Conservation (phyloP, 176 grass and related monocot genomes). For the Eleusine indica region DNA sequence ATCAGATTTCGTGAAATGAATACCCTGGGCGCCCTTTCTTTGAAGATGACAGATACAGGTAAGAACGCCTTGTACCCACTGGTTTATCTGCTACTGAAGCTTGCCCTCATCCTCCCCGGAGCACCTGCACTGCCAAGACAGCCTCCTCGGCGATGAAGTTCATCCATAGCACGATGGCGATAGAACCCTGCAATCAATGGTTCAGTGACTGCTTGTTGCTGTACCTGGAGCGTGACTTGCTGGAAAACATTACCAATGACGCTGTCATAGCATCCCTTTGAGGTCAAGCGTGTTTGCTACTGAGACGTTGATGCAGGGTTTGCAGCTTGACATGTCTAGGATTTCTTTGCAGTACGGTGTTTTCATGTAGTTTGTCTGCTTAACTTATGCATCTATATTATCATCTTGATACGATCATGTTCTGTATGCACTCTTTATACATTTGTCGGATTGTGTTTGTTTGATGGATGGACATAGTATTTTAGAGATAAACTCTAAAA, state of each 20-base stretch:
- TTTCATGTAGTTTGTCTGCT: too few species aligned
- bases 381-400: too few species aligned
- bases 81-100: slow-evolving; percentile 37
- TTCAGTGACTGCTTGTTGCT: slow-evolving; percentile 39
- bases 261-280: slow-evolving; percentile 18
- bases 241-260: slow-evolving; percentile 29
- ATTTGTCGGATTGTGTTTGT: too few species aligned
- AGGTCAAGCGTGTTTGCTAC: neutral
- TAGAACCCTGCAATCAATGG: slow-evolving; percentile 39
- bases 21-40: slow-evolving; percentile 16
- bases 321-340: too few species aligned
- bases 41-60: slow-evolving; percentile 36
- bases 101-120: slow-evolving; percentile 38
- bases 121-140: slow-evolving; percentile 29
- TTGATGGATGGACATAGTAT: too few species aligned
- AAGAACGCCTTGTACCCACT: slow-evolving; percentile 12
- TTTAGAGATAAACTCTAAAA: too few species aligned
- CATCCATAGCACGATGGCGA: slow-evolving; percentile 6
- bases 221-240: slow-evolving; percentile 34
- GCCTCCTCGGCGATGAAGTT: slow-evolving; percentile 23
- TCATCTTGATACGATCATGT: too few species aligned
- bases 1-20: slow-evolving; percentile 15
- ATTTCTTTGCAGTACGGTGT: too few species aligned
- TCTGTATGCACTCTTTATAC: too few species aligned
- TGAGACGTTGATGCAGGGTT: too few species aligned